Evolutionary conservation across 1,139 yeast species (phyloP).

Genomic region (Candida sp.): DNA sequence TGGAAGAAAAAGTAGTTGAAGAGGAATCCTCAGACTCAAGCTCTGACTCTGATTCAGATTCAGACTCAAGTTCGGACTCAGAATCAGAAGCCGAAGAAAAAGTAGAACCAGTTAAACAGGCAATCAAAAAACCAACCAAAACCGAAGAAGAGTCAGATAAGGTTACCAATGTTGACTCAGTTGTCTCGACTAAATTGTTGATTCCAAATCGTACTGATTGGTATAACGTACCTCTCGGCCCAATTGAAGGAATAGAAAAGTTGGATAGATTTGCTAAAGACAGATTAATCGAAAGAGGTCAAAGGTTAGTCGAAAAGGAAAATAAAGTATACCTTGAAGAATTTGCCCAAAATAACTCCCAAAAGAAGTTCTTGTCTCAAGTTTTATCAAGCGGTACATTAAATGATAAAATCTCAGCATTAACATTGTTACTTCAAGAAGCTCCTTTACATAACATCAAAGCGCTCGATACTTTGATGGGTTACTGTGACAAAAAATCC

Average conservation of each 20-base stretch:
- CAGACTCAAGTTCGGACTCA: constrained; percentile 8
- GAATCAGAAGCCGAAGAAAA: constrained; percentile 11
- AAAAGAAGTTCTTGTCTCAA: constrained; percentile 85
- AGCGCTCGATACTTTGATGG: constrained; percentile 74
- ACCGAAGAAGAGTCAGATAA: constrained; percentile 31
- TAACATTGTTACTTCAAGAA: constrained; percentile 89
- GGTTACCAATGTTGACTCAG: constrained; percentile 51
- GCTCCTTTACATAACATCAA: constrained; percentile 89
- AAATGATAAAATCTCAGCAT: constrained; percentile 92
- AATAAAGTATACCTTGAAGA: constrained; percentile 72
- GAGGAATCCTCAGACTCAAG: constrained; percentile 8
- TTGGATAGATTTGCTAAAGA: constrained; percentile 50
- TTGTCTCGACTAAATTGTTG: constrained; percentile 52
- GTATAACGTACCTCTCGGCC: constrained; percentile 50
- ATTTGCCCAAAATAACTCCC: constrained; percentile 77
- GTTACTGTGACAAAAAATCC: constrained; percentile 85
- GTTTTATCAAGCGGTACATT: constrained; percentile 91
- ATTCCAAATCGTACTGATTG: constrained; percentile 72
- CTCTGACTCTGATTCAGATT: background rate
- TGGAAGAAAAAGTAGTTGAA: constrained; percentile 16
- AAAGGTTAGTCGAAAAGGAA: constrained; percentile 63
- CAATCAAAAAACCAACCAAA: constrained; percentile 7
- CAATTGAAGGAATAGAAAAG: constrained; percentile 40
- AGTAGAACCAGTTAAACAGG: constrained; percentile 13
- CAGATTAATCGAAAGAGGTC: constrained; percentile 63